A percentile compares a stretch with the other conserved stretches of the same genome.
Conservation (phyloP, 2,329 filamentous ascomycete genomes). For the Escovopsis sp. region DNA sequence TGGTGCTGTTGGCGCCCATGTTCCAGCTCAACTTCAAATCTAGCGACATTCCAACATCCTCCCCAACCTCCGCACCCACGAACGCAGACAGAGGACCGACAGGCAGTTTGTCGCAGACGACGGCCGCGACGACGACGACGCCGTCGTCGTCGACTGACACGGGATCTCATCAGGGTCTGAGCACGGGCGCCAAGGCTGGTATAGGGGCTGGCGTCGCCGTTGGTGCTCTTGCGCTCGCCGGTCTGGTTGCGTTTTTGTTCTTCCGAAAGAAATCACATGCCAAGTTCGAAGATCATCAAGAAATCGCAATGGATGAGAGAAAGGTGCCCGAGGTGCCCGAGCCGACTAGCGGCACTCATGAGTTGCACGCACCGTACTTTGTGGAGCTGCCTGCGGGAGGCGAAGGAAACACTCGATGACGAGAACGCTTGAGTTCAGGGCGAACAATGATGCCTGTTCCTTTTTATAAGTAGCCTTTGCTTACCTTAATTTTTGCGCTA, state of each 20-base stretch:
- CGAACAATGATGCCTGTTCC: neutral
- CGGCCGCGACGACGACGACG: neutral
- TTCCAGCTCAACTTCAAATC: slow-evolving; percentile 16
- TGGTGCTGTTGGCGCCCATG: slow-evolving; percentile 14
- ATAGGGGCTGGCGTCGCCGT: slow-evolving; percentile 6
- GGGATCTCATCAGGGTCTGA: slow-evolving; percentile 1
- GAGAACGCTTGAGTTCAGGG: neutral
- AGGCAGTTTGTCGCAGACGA: neutral
- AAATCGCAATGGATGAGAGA: neutral
- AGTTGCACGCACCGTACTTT: neutral
- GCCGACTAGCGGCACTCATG: neutral
- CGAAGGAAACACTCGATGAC: neutral
- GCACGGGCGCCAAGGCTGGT: slow-evolving; percentile 8
- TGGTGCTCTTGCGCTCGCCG: slow-evolving; percentile 5
- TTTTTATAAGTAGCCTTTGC: neutral
- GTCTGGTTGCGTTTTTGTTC: slow-evolving; percentile 3
- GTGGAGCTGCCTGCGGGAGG: neutral
- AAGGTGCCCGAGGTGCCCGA: neutral
- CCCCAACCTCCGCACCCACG: neutral
- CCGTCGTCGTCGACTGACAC: neutral
- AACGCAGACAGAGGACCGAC: neutral
- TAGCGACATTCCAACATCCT: slow-evolving; percentile 9
- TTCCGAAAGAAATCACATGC: slow-evolving; percentile 1
- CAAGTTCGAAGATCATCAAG: neutral
- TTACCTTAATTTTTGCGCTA: neutral